A percentile compares a stretch with the other conserved stretches of the same genome.
Conservation (phyloP, 169 alveolate genomes). For the Plasmodium gonderi region DNA sequence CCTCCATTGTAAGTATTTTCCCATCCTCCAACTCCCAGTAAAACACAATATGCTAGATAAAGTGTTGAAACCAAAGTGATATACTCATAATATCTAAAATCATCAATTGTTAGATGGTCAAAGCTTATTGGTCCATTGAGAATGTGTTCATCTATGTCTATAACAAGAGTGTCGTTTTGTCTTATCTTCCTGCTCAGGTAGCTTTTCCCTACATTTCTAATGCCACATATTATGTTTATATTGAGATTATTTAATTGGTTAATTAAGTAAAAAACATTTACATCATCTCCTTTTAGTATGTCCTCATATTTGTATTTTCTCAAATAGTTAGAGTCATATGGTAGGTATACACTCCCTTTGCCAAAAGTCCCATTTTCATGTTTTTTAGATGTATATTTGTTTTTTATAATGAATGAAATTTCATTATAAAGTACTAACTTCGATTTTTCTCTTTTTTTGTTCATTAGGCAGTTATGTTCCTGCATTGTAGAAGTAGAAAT, state of each 20-base stretch:
- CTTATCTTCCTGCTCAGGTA: slow-evolving; percentile 4
- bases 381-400: background rate
- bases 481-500: background rate
- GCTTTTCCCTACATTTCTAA: slow-evolving; percentile 49
- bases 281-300: background rate
- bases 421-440: background rate
- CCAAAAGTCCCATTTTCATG: background rate
- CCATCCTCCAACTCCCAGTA: no score
- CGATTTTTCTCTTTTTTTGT: background rate
- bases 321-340: slow-evolving; percentile 4
- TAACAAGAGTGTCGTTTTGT: slow-evolving; percentile 17
- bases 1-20: background rate
- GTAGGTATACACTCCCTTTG: background rate
- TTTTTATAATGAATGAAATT: background rate
- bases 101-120: slow-evolving; percentile 15
- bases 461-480: background rate
- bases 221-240: slow-evolving; percentile 36
- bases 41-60: slow-evolving; percentile 1
- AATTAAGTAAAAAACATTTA: slow-evolving; percentile 3
- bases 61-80: slow-evolving; percentile 22
- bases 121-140: slow-evolving; percentile 10
- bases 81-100: slow-evolving; percentile 41
- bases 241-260: slow-evolving; percentile 23
- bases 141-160: slow-evolving; percentile 34
- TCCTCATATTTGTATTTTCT: slow-evolving; percentile 37